Percentiles rank a stretch among this genome's conserved stretches.
These are phyloP conservation scores for Apostasia ramifera DNA, from an alignment of 106 monocot genomes.

Conservation along the genomic window DNA sequence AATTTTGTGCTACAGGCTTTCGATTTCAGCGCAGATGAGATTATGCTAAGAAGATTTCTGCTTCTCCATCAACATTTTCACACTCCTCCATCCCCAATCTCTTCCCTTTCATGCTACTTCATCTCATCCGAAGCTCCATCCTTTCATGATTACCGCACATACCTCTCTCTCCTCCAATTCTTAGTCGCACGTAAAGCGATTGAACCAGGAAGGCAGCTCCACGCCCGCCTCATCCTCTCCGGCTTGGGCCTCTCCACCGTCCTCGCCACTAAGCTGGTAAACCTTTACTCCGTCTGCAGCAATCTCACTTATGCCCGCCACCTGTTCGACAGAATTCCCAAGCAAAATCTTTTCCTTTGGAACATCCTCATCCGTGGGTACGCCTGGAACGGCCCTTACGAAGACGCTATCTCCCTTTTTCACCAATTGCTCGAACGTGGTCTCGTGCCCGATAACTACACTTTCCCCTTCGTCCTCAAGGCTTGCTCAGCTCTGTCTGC, in stretches of 20 bases:
- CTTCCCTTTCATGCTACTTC: neutral
- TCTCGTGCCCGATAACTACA: neutral
- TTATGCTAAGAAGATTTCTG: neutral
- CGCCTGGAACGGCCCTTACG: slow-evolving; percentile 20
- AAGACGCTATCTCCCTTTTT: slow-evolving; percentile 34
- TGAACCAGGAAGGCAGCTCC: slow-evolving; percentile 49
- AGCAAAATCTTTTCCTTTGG: slow-evolving; percentile 49
- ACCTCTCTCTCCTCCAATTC: slow-evolving; percentile 38
- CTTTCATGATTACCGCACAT: slow-evolving; percentile 9
- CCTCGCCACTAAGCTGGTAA: slow-evolving; percentile 47
- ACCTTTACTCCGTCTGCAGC: slow-evolving; percentile 34
- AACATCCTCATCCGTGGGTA: slow-evolving; percentile 68
- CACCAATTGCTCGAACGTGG: neutral
- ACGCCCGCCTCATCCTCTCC: slow-evolving; percentile 55
- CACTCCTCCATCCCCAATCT: neutral
- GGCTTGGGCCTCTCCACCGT: slow-evolving; percentile 37
- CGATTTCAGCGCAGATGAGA: neutral
- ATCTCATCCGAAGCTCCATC: neutral
- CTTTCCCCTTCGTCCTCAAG: slow-evolving; percentile 4
- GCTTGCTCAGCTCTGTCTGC: neutral
- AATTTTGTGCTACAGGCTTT: no score
- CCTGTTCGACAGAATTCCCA: slow-evolving; percentile 54
- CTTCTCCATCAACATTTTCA: neutral
- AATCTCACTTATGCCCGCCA: slow-evolving; percentile 24
- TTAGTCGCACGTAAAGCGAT: slow-evolving; percentile 27